Base-by-base conservation (phyloP, 176 grass and related monocot species). In the Juncus effusus region DNA sequence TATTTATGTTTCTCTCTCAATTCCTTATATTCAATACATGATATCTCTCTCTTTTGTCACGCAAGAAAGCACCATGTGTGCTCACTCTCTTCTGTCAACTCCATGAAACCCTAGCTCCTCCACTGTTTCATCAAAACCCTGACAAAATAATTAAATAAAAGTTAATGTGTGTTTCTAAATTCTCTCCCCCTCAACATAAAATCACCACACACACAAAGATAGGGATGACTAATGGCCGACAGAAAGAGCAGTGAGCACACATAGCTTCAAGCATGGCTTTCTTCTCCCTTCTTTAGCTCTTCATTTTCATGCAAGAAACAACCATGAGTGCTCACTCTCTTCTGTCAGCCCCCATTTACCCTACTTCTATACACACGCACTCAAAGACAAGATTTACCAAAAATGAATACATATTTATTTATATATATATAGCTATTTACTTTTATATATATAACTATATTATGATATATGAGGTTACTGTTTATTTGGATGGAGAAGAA, bases 241-340 rank as follows among this genome's bases (percentile, higher is more conserved):
- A 76, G 72, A 81, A 14, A 81, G 79, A 76, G 64, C 49, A 76
- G 56, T 63, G 72, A 81, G 79, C 72, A 81, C 79, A 62, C 55
- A 81, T 62, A 75, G 79, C 63, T 72, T 81, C 72, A 54, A 81
- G 79, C 79, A 81, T 40, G 36, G 59, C 73, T 76, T 59, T 64
- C 73, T 59, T 59, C 72, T 76, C 73, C 40, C 65, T 57, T 57
- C 36, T 19, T 38, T 69, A 13, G 28, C 28, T 54, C 11, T 13
- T 55, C 38, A 54, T 44, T 44, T 3, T 44, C 85, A 88, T 88
- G 76, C 82, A 85, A 92, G 81, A 78, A 90, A 87, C 61, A 38
- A 96, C 84, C 79, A 87, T 78, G 61, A 82, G 87, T 96, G 87
- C 87, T 90, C 91, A 90, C 91, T 96, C 91, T 90, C 87, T 96